Conservation (phyloP, 164 flowering plant species). For the Akebia trifoliata region DNA sequence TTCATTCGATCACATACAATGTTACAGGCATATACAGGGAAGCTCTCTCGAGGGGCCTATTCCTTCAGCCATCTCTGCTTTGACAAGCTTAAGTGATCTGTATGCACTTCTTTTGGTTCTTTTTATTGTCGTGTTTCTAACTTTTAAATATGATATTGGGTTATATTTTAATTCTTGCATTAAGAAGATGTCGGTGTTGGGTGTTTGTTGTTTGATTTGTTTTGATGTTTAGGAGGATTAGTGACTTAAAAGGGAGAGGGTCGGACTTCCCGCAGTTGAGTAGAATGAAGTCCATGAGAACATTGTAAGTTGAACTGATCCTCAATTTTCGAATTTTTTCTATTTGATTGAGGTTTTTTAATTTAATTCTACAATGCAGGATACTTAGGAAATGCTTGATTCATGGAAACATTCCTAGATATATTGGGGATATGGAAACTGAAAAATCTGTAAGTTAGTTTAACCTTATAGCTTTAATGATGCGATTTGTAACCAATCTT, state of each 20-base stretch:
- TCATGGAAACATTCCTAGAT: slow-evolving; percentile 51
- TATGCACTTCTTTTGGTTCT: slow-evolving; percentile 24
- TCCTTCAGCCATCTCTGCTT: slow-evolving; percentile 55
- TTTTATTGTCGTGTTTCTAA: not conserved
- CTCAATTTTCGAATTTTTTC: not conserved
- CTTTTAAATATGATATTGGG: not conserved
- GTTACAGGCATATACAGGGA: slow-evolving; percentile 61
- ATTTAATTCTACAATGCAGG: slow-evolving; percentile 32
- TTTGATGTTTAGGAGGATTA: slow-evolving; percentile 50
- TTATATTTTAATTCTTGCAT: not conserved
- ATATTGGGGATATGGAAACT: slow-evolving; percentile 51
- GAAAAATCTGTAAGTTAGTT: slow-evolving; percentile 50
- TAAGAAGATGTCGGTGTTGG: not conserved
- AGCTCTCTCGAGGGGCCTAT: slow-evolving; percentile 70
- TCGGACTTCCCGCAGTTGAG: slow-evolving; percentile 49
- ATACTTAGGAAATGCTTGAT: slow-evolving; percentile 56
- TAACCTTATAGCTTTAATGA: not conserved
- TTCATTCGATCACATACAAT: not conserved
- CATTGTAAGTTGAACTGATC: slow-evolving; percentile 39
- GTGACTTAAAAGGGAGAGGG: slow-evolving; percentile 50
- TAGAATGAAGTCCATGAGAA: slow-evolving; percentile 43
- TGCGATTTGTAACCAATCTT: too few relatives aligned
- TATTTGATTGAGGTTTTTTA: not conserved
- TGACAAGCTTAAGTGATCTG: slow-evolving; percentile 61
- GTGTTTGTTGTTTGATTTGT: not conserved